Evolutionary conservation across 192 early-diverging fungal species (phyloP), one percentile per base, ranked within the genome.

Genomic region (Coemansia umbellata): DNA sequence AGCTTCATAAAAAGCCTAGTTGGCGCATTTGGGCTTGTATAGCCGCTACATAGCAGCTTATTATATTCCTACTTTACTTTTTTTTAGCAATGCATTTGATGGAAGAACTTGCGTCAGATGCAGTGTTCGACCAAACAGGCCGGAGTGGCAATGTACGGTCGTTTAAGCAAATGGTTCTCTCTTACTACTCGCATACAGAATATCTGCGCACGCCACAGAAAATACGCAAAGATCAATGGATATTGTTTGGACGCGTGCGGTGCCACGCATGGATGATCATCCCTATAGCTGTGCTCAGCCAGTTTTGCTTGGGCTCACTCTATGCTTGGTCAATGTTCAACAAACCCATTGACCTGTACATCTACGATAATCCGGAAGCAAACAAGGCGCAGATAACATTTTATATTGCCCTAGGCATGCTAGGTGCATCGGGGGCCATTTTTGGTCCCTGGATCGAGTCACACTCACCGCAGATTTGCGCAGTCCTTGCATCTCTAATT

Each of bases 381-480:
- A 82, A 80, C 47, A 56, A 58, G 22, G 81, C 82, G 39, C 51
- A 80, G 42, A 82, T 82, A 37, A 85, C 86, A 14, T 91, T 91
- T 68, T 88, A 86, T 55, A 75, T 91, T 58, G 85, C 88, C 8
- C 79, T 91, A 41, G 88, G 83, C 26, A 82, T 85, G 77, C 85
- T 90, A 55, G 88, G 88, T 21, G 48, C 76, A 23, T 81, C 86
- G 7, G 82, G 85, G 24, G 86, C 87, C 17, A 32, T 83, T n/a
- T 78, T 86, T 41, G 88, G 88, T 6, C 88, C 88, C 0, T 91
- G 88, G 88, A 75, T 91, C 44, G 88, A 91, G 63, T 82, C 85
- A 30, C 80, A 82, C 50, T 84, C 85, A 23, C 88, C 88, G 19
- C 77, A 82, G n/a, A 74, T 79, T 66, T 84, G 82, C 36, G 74